These are phyloP conservation scores for Mimosa pudica DNA, from an alignment of 306 rosid genomes.

Conservation along the genomic window DNA sequence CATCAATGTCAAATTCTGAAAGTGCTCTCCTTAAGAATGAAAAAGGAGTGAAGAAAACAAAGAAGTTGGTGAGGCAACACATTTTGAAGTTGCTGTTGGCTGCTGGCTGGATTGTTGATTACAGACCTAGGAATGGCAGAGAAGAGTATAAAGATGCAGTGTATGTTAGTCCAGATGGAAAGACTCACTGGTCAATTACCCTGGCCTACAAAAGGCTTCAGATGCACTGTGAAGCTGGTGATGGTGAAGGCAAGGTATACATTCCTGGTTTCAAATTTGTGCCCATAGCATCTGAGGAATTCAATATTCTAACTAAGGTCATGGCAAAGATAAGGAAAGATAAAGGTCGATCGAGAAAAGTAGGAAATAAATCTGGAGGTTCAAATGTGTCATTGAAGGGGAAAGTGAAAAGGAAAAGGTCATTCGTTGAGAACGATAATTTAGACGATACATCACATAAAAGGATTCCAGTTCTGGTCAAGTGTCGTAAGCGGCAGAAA, in stretches of 20 bases:
- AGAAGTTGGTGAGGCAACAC: conserved; percentile 48
- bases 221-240: conserved; percentile 51
- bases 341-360: conserved; percentile 33
- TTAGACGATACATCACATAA: conserved; percentile 26
- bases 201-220: conserved; percentile 58
- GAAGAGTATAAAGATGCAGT: conserved; percentile 61
- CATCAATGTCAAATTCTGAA: conserved; percentile 15
- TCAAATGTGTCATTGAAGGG: conserved; percentile 33
- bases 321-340: conserved; percentile 25
- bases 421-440: conserved; percentile 21
- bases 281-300: conserved; percentile 53
- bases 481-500: conserved; percentile 38
- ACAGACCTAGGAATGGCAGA: conserved; percentile 52
- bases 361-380: conserved; percentile 21
- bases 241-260: conserved; percentile 41
- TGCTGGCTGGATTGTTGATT: conserved; percentile 70
- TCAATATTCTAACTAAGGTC: conserved; percentile 44
- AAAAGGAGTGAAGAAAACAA: conserved; percentile 19
- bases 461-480: conserved; percentile 30
- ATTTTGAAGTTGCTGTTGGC: conserved; percentile 44
- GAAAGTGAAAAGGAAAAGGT: conserved; percentile 32
- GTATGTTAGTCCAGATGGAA: conserved; percentile 60
- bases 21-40: conserved; percentile 1
- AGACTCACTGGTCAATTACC: conserved; percentile 75
- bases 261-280: conserved; percentile 54